These are phyloP conservation scores for Suillus subluteus DNA, from an alignment of 768 basidiomycete genomes.

Conservation along the genomic window DNA sequence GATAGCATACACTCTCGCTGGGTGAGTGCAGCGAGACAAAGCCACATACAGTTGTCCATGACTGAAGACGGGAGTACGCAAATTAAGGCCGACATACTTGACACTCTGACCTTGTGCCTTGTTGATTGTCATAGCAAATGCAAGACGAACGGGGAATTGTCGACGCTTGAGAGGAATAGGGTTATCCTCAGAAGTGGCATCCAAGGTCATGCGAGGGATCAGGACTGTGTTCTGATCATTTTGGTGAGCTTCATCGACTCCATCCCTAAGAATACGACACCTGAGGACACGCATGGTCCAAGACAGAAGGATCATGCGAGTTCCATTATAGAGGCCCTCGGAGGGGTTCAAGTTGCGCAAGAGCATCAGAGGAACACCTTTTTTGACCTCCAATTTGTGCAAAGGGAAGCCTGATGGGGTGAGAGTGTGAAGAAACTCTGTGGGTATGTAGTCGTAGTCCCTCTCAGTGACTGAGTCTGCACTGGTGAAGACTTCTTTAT, in stretches of 20 bases:
- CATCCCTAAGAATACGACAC: conserved; percentile 28
- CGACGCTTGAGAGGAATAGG: conserved; percentile 27
- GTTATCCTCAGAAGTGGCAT: conserved; percentile 20
- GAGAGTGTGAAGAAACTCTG: conserved; percentile 45
- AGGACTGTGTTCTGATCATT: conserved; percentile 23
- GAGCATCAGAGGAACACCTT: conserved; percentile 43
- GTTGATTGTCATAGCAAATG: conserved; percentile 44
- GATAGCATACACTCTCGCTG: too few species aligned
- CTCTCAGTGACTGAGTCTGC: conserved; percentile 33
- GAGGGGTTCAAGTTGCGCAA: conserved; percentile 46
- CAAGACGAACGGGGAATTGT: conserved; percentile 39
- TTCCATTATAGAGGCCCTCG: conserved; percentile 45
- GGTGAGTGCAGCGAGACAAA: too few species aligned
- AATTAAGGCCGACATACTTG: too few species aligned
- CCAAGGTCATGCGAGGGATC: conserved; percentile 34
- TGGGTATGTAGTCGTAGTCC: conserved; percentile 30
- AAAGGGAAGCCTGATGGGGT: conserved; percentile 43
- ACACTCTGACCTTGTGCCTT: conserved; percentile 43
- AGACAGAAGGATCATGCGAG: conserved; percentile 21
- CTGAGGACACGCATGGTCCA: conserved; percentile 29
- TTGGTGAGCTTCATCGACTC: conserved; percentile 20
- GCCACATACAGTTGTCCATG: too few species aligned
- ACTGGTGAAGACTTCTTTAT: conserved; percentile 27
- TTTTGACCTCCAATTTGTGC: conserved; percentile 37
- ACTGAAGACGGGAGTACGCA: too few species aligned